Evolutionary conservation across 2,329 filamentous ascomycete species (phyloP).

Genomic region (Camillea tinctor): DNA sequence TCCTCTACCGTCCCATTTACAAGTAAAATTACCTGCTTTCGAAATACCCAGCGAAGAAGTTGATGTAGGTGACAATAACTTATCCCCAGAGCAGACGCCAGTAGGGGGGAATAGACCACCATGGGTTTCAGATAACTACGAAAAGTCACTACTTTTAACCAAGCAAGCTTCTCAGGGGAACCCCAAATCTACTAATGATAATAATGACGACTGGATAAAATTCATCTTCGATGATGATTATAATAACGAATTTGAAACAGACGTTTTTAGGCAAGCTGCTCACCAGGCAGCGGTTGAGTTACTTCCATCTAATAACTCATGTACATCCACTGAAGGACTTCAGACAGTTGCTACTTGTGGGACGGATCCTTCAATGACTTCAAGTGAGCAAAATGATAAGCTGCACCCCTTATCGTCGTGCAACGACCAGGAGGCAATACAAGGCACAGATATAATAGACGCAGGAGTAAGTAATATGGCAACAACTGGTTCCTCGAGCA

Average conservation of each 20-base stretch:
- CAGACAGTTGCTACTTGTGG: conserved; percentile 14
- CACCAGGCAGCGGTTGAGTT: conserved; percentile 27
- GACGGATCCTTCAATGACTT: conserved; percentile 1
- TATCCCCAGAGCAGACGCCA: not conserved
- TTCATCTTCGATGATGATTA: conserved; percentile 26
- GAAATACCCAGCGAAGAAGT: conserved; percentile 22
- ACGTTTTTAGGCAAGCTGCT: conserved; percentile 26
- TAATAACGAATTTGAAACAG: conserved; percentile 21
- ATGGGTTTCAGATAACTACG: not conserved
- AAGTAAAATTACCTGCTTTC: conserved; percentile 18
- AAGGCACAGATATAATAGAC: conserved; percentile 17
- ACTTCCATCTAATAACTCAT: conserved; percentile 20
- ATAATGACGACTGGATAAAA: conserved; percentile 30
- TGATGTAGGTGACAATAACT: not conserved
- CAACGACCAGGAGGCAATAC: conserved; percentile 20
- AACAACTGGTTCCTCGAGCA: conserved; percentile 17
- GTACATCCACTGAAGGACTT: conserved; percentile 1
- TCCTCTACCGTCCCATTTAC: conserved; percentile 23
- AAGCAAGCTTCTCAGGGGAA: not conserved
- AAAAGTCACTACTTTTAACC: not conserved
- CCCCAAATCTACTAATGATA: conserved; percentile 2
- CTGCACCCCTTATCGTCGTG: conserved; percentile 3
- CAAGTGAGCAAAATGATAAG: not conserved
- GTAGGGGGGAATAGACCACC: not conserved
- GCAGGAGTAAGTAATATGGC: conserved; percentile 15